A percentile compares a stretch with the other conserved stretches of the same genome.
These are phyloP conservation scores for Mycena alexandri DNA, from an alignment of 768 basidiomycete genomes.

Conservation along the genomic window DNA sequence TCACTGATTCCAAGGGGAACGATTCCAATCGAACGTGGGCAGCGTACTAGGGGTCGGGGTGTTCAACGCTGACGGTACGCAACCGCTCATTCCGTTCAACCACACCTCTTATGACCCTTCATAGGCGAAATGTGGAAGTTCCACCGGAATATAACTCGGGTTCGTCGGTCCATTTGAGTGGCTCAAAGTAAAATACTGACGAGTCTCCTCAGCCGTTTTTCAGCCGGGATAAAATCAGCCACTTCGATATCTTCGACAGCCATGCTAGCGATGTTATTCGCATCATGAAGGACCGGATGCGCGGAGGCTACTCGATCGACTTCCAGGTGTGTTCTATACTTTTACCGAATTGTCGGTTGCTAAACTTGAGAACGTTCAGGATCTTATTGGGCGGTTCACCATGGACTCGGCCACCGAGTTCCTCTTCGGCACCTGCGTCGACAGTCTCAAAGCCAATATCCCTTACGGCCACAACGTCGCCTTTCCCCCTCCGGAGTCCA, in stretches of 20 bases:
- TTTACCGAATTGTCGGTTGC: background rate
- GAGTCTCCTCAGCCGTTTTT: constrained; percentile 68
- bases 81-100: no score
- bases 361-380: constrained; percentile 47
- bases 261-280: constrained; percentile 62
- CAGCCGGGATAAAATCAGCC: constrained; percentile 62
- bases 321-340: constrained; percentile 56
- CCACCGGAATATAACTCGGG: constrained; percentile 34
- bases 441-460: constrained; percentile 60
- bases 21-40: constrained; percentile 29
- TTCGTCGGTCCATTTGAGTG: constrained; percentile 18
- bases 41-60: constrained; percentile 55
- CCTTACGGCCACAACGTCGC: constrained; percentile 58
- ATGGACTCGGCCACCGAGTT: constrained; percentile 73
- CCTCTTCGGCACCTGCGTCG: constrained; percentile 63
- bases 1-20: constrained; percentile 34
- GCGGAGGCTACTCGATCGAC: constrained; percentile 64
- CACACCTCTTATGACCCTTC: background rate
- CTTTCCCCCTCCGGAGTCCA: constrained; percentile 36
- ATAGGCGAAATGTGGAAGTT: constrained; percentile 73
- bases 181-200: background rate
- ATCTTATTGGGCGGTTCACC: constrained; percentile 68
- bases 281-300: constrained; percentile 56
- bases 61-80: constrained; percentile 68
- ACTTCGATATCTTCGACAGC: constrained; percentile 67